Percentiles rank a stretch among this genome's conserved stretches.
Evolutionary conservation across 805 yeast genomes (phyloP).

Genomic region (Barnettozyma populi): DNA sequence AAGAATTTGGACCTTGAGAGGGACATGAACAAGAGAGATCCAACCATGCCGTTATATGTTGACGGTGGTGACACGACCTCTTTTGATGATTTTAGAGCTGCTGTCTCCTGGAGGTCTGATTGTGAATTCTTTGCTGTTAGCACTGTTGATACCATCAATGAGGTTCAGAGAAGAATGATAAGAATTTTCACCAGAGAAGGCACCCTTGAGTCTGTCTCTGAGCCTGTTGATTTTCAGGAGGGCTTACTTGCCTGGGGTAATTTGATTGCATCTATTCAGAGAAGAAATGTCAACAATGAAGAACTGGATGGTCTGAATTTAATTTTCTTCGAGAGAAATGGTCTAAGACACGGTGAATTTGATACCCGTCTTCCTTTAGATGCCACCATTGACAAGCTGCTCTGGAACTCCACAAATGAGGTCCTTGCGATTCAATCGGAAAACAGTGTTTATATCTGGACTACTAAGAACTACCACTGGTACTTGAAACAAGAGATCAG

Average conservation of each 20-base stretch:
- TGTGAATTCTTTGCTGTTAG: conserved; percentile 75
- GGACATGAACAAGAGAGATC: conserved; percentile 71
- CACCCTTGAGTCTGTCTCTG: conserved; percentile 72
- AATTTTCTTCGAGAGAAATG: conserved; percentile 88
- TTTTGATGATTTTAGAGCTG: conserved; percentile 43
- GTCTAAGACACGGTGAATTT: conserved; percentile 86
- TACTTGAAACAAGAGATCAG: conserved; percentile 77
- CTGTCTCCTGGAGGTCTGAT: conserved; percentile 93
- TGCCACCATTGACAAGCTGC: conserved; percentile 44
- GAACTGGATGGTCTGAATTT: conserved; percentile 45
- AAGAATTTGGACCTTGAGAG: conserved; percentile 57
- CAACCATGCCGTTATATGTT: conserved; percentile 71
- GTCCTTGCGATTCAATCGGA: conserved; percentile 62
- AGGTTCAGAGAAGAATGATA: conserved; percentile 60
- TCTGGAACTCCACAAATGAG: conserved; percentile 83
- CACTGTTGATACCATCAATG: conserved; percentile 41
- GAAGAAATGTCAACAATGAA: conserved; percentile 39
- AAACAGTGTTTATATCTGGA: conserved; percentile 79
- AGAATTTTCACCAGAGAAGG: conserved; percentile 83
- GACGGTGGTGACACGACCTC: conserved; percentile 62
- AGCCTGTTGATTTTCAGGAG: conserved; percentile 82
- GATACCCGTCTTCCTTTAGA: conserved; percentile 53
- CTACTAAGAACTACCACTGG: conserved; percentile 93
- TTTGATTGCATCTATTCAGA: conserved; percentile 74
- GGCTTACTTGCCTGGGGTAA: conserved; percentile 83